phyloP scores from a whole-genome alignment of 257 asterid genomes.

The Solanum lycopersicoides region DNA sequence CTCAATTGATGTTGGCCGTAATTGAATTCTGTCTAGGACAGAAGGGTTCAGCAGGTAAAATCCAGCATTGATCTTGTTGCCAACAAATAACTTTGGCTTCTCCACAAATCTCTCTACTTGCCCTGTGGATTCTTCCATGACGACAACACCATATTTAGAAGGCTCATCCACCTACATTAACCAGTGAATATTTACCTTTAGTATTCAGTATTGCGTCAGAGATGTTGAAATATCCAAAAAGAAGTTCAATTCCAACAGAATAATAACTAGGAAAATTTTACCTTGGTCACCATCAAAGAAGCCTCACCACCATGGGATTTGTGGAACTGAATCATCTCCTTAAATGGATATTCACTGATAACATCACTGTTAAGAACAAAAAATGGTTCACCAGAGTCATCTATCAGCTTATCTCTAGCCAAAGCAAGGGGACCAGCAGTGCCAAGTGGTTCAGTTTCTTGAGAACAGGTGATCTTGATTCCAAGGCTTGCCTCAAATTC shows the following conservation, averaged over 20 bases:
- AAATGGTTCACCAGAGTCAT: constrained; percentile 80
- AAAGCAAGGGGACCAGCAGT: constrained; percentile 99
- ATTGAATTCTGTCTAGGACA: constrained; percentile 48
- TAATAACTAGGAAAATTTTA: neutral
- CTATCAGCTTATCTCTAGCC: constrained; percentile 87
- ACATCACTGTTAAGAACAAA: constrained; percentile 97
- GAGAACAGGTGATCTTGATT: constrained; percentile 88
- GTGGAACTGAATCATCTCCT: constrained; percentile 83
- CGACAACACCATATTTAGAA: constrained; percentile 65
- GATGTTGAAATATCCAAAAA: neutral
- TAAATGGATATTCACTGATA: constrained; percentile 83
- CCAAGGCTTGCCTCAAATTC: constrained; percentile 89
- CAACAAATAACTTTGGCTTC: constrained; percentile 69
- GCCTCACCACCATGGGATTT: constrained; percentile 97
- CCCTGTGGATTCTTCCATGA: constrained; percentile 57
- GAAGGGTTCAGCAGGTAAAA: constrained; percentile 60
- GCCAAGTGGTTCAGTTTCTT: constrained; percentile 97
- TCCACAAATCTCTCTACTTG: constrained; percentile 68
- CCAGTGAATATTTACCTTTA: neutral
- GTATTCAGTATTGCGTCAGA: neutral
- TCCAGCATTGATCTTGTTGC: constrained; percentile 80
- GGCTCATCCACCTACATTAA: constrained; percentile 68
- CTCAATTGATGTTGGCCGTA: constrained; percentile 77
- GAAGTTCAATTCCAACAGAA: neutral
- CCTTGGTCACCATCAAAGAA: constrained; percentile 90